phyloP scores from a whole-genome alignment of 345 rosid species.

The Populus ilicifolia region DNA sequence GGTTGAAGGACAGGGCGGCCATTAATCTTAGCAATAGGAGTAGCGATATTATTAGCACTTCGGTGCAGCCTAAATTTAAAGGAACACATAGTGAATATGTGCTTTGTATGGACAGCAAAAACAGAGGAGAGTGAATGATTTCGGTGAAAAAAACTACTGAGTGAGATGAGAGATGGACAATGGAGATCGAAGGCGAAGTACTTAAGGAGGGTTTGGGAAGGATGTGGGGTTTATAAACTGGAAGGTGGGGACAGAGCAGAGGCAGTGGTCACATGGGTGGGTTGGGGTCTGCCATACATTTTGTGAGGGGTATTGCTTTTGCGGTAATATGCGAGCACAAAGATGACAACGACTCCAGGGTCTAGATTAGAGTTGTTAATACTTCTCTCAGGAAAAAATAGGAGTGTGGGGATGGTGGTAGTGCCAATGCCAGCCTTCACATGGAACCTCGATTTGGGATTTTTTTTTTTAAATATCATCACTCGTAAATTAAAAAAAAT shows the following conservation, averaged over 20 bases:
- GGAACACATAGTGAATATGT: slow-evolving; percentile 43
- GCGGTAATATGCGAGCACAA: slow-evolving; percentile 2
- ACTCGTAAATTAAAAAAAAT: no score
- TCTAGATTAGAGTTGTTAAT: background rate
- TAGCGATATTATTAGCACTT: slow-evolving; percentile 2
- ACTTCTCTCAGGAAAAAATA: background rate
- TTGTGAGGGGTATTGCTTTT: slow-evolving; percentile 19
- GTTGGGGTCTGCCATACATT: slow-evolving; percentile 36
- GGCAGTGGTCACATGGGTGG: slow-evolving; percentile 34
- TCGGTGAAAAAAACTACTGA: background rate
- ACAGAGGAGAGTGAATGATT: background rate
- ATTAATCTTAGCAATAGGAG: slow-evolving; percentile 36
- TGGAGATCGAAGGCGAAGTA: slow-evolving; percentile 1
- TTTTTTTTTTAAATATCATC: no score
- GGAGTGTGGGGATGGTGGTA: slow-evolving; percentile 8
- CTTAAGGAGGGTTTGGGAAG: slow-evolving; percentile 3
- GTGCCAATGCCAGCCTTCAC: slow-evolving; percentile 14
- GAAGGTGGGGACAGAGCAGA: slow-evolving; percentile 21
- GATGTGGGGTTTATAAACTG: slow-evolving; percentile 23
- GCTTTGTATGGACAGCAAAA: slow-evolving; percentile 5
- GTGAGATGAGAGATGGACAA: background rate
- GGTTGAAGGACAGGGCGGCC: slow-evolving; percentile 71
- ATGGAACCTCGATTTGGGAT: slow-evolving; percentile 15
- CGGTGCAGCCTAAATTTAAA: slow-evolving; percentile 37
- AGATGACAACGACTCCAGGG: slow-evolving; percentile 13